Evolutionary conservation across 2,329 filamentous ascomycete species (phyloP).

Genomic region (Fusarium staphyleae): DNA sequence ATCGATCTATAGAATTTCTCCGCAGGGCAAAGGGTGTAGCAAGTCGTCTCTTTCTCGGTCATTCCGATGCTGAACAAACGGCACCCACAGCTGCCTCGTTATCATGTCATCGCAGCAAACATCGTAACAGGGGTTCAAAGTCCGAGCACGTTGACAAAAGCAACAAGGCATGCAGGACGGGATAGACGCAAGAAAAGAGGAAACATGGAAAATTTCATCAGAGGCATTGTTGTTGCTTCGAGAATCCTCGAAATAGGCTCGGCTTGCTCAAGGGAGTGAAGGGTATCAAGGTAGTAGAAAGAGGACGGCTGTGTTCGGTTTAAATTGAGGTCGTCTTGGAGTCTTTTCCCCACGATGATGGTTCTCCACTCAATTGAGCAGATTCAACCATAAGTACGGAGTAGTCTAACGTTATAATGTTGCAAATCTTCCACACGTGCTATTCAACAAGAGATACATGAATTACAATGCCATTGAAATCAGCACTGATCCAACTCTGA

Average conservation of each 20-base stretch:
- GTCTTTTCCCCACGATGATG: neutral
- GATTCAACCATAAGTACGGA: no score
- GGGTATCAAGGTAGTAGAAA: no score
- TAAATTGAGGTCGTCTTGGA: constrained; percentile 3
- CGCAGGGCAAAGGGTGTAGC: neutral
- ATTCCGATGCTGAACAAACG: neutral
- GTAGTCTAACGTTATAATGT: no score
- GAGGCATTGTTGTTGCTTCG: neutral
- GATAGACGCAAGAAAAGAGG: constrained; percentile 1
- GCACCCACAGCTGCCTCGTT: neutral
- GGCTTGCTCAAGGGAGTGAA: no score
- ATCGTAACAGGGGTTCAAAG: neutral
- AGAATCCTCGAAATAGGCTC: neutral
- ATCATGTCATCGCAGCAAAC: neutral
- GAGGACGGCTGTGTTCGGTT: neutral
- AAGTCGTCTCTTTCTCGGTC: neutral
- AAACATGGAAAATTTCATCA: neutral
- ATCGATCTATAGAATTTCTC: neutral
- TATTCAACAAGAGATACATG: neutral
- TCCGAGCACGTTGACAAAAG: constrained; percentile 22
- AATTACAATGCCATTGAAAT: no score
- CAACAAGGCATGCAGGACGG: constrained; percentile 24
- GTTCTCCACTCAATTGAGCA: no score
- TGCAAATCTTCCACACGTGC: neutral
- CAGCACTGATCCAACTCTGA: neutral